Conservation (phyloP, 129 eudicot species). For the Flaveria ramosissima region DNA sequence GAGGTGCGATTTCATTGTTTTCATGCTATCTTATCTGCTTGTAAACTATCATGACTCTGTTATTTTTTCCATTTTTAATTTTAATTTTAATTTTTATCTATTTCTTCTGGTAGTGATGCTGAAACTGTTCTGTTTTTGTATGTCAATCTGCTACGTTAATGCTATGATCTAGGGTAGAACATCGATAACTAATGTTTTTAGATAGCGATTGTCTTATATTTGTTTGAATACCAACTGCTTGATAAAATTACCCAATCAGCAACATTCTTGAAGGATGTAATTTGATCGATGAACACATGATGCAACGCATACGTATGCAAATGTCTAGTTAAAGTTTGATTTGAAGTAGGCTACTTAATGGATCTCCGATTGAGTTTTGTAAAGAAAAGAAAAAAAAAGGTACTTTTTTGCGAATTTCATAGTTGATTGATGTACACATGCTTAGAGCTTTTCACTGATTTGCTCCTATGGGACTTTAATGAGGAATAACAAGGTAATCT, state of each 20-base stretch:
- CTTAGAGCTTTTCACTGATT: not conserved
- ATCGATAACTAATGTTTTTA: not conserved
- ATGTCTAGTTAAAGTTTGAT: too few relatives aligned
- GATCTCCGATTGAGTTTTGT: too few relatives aligned
- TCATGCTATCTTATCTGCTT: conserved; percentile 7
- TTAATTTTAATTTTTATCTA: not conserved
- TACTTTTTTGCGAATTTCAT: not conserved
- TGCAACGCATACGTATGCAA: too few relatives aligned
- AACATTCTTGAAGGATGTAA: not conserved
- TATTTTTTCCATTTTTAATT: not conserved
- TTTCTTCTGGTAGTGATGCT: not conserved
- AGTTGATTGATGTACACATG: not conserved
- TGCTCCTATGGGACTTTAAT: too few relatives aligned
- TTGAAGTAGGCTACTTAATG: too few relatives aligned
- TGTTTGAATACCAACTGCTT: not conserved
- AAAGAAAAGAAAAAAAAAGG: too few relatives aligned
- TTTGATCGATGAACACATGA: too few relatives aligned
- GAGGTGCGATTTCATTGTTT: conserved; percentile 10
- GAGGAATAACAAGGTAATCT: too few relatives aligned
- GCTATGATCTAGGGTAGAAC: not conserved
- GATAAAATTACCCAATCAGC: not conserved
- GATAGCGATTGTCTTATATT: not conserved
- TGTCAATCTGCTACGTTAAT: not conserved
- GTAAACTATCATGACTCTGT: not conserved
- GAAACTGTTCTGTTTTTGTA: not conserved